These are phyloP conservation scores for Fomitopsis betulina DNA, from an alignment of 1,284 basidiomycete species.

Conservation along the genomic window DNA sequence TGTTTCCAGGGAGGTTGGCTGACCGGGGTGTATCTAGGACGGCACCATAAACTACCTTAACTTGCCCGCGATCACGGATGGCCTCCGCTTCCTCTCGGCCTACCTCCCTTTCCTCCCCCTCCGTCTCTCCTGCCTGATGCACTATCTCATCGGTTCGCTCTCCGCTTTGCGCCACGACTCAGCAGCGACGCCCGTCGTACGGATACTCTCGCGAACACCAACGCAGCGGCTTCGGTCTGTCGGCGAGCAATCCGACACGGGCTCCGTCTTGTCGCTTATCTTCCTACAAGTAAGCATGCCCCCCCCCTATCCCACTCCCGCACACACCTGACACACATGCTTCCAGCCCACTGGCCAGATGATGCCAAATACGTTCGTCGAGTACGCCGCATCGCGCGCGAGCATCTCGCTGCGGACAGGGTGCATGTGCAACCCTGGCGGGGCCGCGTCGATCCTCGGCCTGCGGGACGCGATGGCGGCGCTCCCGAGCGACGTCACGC, in stretches of 20 bases:
- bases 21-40: conserved; percentile 42
- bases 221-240: conserved; percentile 43
- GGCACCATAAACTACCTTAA: conserved; percentile 80
- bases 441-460: conserved; percentile 64
- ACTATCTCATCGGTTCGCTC: conserved; percentile 48
- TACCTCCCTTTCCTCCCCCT: conserved; percentile 75
- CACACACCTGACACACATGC: conserved; percentile 1
- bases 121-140: conserved; percentile 60
- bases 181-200: conserved; percentile 52
- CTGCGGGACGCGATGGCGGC: conserved; percentile 64
- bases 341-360: conserved; percentile 56
- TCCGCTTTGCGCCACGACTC: conserved; percentile 52
- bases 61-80: conserved; percentile 70
- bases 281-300: conserved; percentile 54
- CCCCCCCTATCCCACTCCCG: conserved; percentile 2
- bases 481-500: conserved; percentile 54
- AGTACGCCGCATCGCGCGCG: conserved; percentile 57
- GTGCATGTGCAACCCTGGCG: conserved; percentile 84
- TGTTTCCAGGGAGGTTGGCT: not conserved
- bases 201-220: conserved; percentile 59
- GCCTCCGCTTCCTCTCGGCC: conserved; percentile 67
- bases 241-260: conserved; percentile 63
- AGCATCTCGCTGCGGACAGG: conserved; percentile 75
- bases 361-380: conserved; percentile 67
- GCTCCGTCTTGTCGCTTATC: conserved; percentile 59